Evolutionary conservation across 2,329 filamentous ascomycete genomes (phyloP).

Genomic region (Aspergillus phoenicis): DNA sequence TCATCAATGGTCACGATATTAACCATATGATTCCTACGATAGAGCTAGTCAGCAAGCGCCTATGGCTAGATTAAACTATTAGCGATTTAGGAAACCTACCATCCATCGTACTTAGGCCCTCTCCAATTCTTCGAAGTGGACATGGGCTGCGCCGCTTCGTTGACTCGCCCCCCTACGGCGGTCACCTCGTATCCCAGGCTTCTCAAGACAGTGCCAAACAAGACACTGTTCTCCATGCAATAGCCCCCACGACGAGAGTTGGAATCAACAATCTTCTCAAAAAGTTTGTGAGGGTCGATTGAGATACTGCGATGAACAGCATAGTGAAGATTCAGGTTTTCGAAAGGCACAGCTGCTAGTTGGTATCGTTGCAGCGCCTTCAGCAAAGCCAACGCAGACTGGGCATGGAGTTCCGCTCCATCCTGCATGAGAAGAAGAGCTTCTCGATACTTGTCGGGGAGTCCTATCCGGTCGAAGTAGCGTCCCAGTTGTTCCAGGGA

Average conservation of each 20-base stretch:
- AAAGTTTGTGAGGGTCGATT: background rate
- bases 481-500: background rate
- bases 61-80: too few relatives aligned
- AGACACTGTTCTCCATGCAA: slow-evolving; percentile 1
- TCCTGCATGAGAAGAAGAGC: background rate
- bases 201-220: background rate
- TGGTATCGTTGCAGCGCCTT: background rate
- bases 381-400: background rate
- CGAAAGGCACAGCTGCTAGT: background rate
- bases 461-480: background rate
- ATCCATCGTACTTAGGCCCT: background rate
- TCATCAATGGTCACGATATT: background rate
- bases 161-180: background rate
- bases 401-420: background rate
- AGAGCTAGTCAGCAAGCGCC: background rate
- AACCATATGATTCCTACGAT: slow-evolving; percentile 1
- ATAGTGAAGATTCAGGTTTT: slow-evolving; percentile 2
- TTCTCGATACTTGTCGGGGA: background rate
- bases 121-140: slow-evolving; percentile 1
- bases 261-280: background rate
- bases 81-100: background rate
- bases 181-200: background rate
- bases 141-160: slow-evolving; percentile 1
- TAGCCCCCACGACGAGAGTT: background rate
- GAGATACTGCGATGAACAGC: background rate